phyloP scores from a whole-genome alignment of 2,329 filamentous ascomycete species.

The Volutella citrinella region DNA sequence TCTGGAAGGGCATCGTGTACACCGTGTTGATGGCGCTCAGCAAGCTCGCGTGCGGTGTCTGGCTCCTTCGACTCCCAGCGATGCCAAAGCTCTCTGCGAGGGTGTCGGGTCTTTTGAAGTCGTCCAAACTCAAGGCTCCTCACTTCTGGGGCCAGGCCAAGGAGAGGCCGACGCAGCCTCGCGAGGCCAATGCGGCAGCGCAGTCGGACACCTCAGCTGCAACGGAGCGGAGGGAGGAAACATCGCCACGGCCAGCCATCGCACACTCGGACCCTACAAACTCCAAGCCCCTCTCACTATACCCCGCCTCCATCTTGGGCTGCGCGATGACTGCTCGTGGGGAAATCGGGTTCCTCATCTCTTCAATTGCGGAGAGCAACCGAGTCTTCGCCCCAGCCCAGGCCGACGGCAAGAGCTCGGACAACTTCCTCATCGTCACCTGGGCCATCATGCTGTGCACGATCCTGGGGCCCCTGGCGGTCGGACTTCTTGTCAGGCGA shows the following conservation, averaged over 20 bases:
- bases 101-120: neutral
- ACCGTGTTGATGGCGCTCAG: conserved; percentile 64
- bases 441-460: conserved; percentile 58
- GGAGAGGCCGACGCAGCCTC: neutral
- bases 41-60: conserved; percentile 59
- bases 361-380: conserved; percentile 59
- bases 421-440: conserved; percentile 50
- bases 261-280: conserved; percentile 16
- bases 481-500: conserved; percentile 44
- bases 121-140: conserved; percentile 2
- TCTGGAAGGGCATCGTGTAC: conserved; percentile 75
- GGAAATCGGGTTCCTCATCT: conserved; percentile 77
- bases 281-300: conserved; percentile 57
- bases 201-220: neutral
- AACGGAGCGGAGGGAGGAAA: neutral
- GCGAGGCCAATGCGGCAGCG: too few relatives aligned
- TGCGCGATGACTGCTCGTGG: conserved; percentile 72
- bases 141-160: conserved; percentile 1
- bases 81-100: neutral
- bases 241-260: neutral
- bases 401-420: conserved; percentile 22
- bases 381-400: conserved; percentile 34
- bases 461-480: conserved; percentile 45
- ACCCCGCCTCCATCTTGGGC: conserved; percentile 65
- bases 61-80: conserved; percentile 40